Evolutionary conservation across 805 yeast genomes (phyloP).

Genomic region (Kurtzmaniella fragi): DNA sequence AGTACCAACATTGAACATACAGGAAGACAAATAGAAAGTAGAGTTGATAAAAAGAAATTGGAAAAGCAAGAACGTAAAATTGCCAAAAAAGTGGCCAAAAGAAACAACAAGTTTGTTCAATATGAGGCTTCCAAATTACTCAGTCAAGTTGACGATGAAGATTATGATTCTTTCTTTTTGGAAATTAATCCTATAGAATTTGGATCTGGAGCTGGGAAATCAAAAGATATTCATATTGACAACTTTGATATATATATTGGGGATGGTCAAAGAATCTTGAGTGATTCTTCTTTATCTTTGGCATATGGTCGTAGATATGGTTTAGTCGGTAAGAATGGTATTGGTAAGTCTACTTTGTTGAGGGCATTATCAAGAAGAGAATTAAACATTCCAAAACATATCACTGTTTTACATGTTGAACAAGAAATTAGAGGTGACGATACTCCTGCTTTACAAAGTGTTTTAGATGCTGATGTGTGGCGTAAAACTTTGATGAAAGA

Average conservation of each 20-base stretch:
- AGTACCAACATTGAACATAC: constrained; percentile 84
- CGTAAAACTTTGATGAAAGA: constrained; percentile 81
- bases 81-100: constrained; percentile 94
- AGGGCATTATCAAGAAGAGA: constrained; percentile 93
- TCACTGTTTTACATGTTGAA: constrained; percentile 93
- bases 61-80: constrained; percentile 97
- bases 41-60: constrained; percentile 93
- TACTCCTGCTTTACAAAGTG: constrained; percentile 84
- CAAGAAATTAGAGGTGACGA: constrained; percentile 97
- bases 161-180: constrained; percentile 92
- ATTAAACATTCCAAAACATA: constrained; percentile 88
- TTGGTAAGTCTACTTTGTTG: constrained; percentile 93
- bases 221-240: constrained; percentile 94
- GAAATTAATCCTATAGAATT: constrained; percentile 93
- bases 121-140: constrained; percentile 93
- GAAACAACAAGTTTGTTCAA: constrained; percentile 74
- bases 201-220: constrained; percentile 79
- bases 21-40: constrained; percentile 86
- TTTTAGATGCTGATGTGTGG: constrained; percentile 99
- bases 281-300: constrained; percentile 81
- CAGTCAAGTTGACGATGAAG: constrained; percentile 56
- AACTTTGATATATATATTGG: constrained; percentile 93
- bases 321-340: constrained; percentile 98
- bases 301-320: constrained; percentile 95
- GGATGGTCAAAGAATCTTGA: constrained; percentile 86